Conservation (phyloP, 257 asterid species). For the Asclepias syriaca region DNA sequence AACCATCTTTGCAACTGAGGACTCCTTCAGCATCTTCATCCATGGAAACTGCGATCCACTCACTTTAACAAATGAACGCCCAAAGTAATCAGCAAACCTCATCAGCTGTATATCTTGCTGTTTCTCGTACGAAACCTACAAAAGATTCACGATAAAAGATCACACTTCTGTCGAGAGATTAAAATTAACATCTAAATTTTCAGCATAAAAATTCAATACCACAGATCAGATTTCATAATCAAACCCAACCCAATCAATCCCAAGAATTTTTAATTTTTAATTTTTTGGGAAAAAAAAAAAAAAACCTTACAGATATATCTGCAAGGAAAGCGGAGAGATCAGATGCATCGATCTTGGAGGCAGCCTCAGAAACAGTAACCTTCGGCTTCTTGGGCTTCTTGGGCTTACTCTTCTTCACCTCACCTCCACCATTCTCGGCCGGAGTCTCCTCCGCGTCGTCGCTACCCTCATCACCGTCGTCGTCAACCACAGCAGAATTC, state of each 20-base stretch:
- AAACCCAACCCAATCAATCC: neutral
- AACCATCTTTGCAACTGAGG: constrained; percentile 35
- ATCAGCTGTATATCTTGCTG: constrained; percentile 42
- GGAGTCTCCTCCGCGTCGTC: constrained; percentile 7
- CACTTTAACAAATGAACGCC: constrained; percentile 36
- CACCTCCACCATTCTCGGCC: constrained; percentile 21
- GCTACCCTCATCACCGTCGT: constrained; percentile 19
- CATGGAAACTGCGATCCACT: constrained; percentile 40
- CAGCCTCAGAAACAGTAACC: constrained; percentile 40
- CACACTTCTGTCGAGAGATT: neutral
- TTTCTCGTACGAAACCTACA: constrained; percentile 29
- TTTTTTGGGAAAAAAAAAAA: too few species aligned
- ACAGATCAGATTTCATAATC: constrained; percentile 5
- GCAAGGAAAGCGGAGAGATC: constrained; percentile 33
- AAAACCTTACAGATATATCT: constrained; percentile 30
- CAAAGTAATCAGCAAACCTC: constrained; percentile 46
- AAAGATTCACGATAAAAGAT: neutral
- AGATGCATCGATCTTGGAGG: constrained; percentile 32
- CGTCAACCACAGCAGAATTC: constrained; percentile 10
- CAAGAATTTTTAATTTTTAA: neutral
- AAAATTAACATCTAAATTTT: constrained; percentile 1
- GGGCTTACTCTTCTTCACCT: constrained; percentile 28
- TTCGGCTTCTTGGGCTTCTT: constrained; percentile 40
- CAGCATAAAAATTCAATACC: neutral
- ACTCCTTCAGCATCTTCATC: constrained; percentile 40